These are phyloP conservation scores for Mallotus nudiflorus DNA, from an alignment of 345 rosid species.

Conservation along the genomic window DNA sequence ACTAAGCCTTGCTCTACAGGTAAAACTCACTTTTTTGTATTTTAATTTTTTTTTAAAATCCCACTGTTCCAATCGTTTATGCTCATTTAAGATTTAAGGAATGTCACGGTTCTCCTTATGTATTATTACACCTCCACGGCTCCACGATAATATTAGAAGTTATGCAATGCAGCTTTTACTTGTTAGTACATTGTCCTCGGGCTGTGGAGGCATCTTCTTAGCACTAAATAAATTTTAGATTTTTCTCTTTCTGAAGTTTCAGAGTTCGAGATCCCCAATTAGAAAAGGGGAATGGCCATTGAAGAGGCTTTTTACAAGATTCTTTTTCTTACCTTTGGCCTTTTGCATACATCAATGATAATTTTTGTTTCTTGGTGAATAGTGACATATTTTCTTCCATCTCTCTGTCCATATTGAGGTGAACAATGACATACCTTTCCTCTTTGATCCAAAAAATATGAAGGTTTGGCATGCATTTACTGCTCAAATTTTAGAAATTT, in stretches of 20 bases:
- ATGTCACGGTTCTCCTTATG: too few relatives aligned
- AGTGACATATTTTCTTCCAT: background rate
- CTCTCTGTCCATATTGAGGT: background rate
- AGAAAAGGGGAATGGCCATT: background rate
- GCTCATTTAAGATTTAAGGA: background rate
- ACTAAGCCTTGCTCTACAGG: slow-evolving; percentile 93
- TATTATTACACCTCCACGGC: too few relatives aligned
- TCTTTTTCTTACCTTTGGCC: background rate
- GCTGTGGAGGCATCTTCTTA: too few relatives aligned
- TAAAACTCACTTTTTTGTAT: slow-evolving; percentile 22
- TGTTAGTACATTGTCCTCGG: too few relatives aligned
- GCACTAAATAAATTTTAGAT: too few relatives aligned
- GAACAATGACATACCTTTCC: background rate
- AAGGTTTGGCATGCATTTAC: background rate
- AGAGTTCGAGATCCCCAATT: too few relatives aligned
- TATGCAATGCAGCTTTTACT: too few relatives aligned
- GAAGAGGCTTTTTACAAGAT: background rate
- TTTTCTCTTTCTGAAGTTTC: too few relatives aligned
- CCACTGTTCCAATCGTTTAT: background rate
- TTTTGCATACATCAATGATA: background rate
- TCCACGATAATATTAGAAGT: too few relatives aligned
- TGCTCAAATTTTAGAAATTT: background rate
- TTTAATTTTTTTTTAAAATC: background rate
- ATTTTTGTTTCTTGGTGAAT: background rate
- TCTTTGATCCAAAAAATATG: background rate